A percentile compares a stretch with the other conserved stretches of the same genome.
phyloP scores from a whole-genome alignment of 129 eudicot species.

The Smallanthus sonchifolius region DNA sequence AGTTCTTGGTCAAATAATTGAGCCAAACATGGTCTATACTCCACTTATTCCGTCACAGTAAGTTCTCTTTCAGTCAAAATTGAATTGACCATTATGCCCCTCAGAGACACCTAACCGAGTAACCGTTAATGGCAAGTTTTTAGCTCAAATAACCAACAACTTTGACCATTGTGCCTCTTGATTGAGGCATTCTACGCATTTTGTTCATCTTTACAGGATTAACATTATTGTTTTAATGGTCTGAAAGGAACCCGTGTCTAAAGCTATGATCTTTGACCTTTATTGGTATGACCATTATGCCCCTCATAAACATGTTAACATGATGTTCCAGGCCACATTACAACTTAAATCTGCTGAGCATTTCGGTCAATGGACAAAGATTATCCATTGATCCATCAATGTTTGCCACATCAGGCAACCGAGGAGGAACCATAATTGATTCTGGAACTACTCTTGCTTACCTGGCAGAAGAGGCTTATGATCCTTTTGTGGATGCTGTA shows the following conservation, averaged over 20 bases:
- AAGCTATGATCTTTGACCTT: conserved; percentile 15
- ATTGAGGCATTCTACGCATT: neutral
- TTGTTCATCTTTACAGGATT: neutral
- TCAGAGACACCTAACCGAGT: neutral
- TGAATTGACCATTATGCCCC: neutral
- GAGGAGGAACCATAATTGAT: conserved; percentile 96
- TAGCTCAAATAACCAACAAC: neutral
- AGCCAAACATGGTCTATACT: conserved; percentile 85
- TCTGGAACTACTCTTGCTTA: conserved; percentile 97
- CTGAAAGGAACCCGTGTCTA: conserved; percentile 15
- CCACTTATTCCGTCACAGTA: conserved; percentile 92
- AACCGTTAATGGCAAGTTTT: neutral
- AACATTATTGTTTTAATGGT: neutral
- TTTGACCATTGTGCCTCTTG: neutral
- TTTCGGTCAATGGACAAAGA: conserved; percentile 77
- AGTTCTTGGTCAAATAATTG: conserved; percentile 87
- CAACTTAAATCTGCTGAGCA: conserved; percentile 71
- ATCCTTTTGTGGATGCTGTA: conserved; percentile 78
- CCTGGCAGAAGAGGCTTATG: conserved; percentile 88
- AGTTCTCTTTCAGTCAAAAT: conserved; percentile 33
- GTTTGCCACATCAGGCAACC: conserved; percentile 65
- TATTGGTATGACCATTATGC: neutral
- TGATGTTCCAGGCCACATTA: conserved; percentile 74
- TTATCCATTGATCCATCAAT: conserved; percentile 64
- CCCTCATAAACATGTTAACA: conserved; percentile 11